Evolutionary conservation across 2,329 filamentous ascomycete species (phyloP).

Genomic region (Claviceps arundinis): DNA sequence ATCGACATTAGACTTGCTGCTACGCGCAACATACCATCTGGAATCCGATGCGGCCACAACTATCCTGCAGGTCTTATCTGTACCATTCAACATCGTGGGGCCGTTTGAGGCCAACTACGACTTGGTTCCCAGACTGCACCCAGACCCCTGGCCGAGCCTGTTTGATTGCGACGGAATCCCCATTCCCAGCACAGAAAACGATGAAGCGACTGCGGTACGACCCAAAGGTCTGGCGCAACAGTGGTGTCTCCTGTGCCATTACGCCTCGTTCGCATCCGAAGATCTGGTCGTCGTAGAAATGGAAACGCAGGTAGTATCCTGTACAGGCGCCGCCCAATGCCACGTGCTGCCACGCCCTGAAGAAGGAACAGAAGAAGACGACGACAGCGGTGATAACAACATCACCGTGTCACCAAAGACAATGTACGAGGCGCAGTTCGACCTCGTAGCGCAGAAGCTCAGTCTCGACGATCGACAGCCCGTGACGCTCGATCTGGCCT

Average conservation of each 20-base stretch:
- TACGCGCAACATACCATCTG: slow-evolving; percentile 67
- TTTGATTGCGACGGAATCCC: slow-evolving; percentile 50
- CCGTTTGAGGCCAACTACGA: slow-evolving; percentile 92
- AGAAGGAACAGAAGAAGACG: slow-evolving; percentile 6
- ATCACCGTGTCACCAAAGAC: slow-evolving; percentile 48
- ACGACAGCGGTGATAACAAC: slow-evolving; percentile 21
- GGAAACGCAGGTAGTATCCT: slow-evolving; percentile 44
- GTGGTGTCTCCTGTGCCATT: slow-evolving; percentile 65
- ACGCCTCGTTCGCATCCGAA: slow-evolving; percentile 65
- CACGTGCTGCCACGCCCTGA: slow-evolving; percentile 26
- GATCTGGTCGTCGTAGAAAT: slow-evolving; percentile 52
- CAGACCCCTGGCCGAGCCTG: slow-evolving; percentile 73
- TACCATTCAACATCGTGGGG: slow-evolving; percentile 59
- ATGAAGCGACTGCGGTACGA: slow-evolving; percentile 8
- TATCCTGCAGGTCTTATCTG: slow-evolving; percentile 58
- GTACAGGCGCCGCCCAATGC: slow-evolving; percentile 51
- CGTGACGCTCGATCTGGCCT: slow-evolving; percentile 58
- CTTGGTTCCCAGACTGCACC: slow-evolving; percentile 64
- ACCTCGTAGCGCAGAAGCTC: slow-evolving; percentile 60
- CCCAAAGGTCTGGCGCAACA: slow-evolving; percentile 58
- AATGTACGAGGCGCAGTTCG: slow-evolving; percentile 59
- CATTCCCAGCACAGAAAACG: slow-evolving; percentile 23
- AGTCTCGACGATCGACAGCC: slow-evolving; percentile 72
- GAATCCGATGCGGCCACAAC: slow-evolving; percentile 68
- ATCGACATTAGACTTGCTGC: slow-evolving; percentile 51